phyloP scores from a whole-genome alignment of 2,329 filamentous ascomycete genomes.

The Alternaria rosae region DNA sequence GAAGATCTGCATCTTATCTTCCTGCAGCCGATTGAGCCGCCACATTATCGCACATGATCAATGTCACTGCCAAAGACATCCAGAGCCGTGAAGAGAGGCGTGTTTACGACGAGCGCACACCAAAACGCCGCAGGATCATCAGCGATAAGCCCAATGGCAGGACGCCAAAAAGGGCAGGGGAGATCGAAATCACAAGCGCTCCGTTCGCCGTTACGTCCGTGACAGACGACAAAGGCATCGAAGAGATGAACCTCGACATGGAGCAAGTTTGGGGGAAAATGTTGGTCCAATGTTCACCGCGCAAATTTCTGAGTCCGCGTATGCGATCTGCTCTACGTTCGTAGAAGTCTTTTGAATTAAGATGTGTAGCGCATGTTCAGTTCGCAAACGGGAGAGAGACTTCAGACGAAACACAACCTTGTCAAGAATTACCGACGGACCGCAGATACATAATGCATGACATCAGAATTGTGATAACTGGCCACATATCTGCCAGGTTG shows the following conservation, averaged over 20 bases:
- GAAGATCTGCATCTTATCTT: too few relatives aligned
- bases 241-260: background rate
- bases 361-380: background rate
- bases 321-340: background rate
- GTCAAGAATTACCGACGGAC: background rate
- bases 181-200: background rate
- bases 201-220: background rate
- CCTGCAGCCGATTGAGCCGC: too few relatives aligned
- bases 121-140: background rate
- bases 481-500: background rate
- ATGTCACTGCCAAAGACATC: too few relatives aligned
- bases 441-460: background rate
- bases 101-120: too few relatives aligned
- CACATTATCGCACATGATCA: too few relatives aligned
- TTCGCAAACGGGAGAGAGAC: background rate
- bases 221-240: background rate
- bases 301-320: background rate
- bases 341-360: background rate
- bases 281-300: background rate
- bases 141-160: background rate
- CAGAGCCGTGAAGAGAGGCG: too few relatives aligned
- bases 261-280: background rate
- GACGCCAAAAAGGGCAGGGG: background rate
- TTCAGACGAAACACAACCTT: background rate
- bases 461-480: background rate